Evolutionary conservation across 1,284 basidiomycete genomes (phyloP).

Genomic region (Pholiota adiposa): DNA sequence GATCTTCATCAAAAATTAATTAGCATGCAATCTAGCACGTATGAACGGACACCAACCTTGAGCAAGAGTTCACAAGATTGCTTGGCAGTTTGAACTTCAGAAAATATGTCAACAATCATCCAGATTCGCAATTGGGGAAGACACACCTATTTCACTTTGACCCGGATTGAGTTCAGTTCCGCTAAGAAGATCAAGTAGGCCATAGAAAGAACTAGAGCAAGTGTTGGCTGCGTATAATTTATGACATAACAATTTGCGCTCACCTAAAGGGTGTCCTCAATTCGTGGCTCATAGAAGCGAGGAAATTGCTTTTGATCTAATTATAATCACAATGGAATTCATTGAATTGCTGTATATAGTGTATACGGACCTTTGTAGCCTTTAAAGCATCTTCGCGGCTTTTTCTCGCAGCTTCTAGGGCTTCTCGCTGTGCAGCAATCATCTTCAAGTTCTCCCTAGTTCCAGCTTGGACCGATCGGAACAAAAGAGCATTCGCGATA

Average conservation of each 20-base stretch:
- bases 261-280: slow-evolving; percentile 73
- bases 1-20: slow-evolving; percentile 46
- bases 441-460: slow-evolving; percentile 75
- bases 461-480: slow-evolving; percentile 71
- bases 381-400: slow-evolving; percentile 73
- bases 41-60: slow-evolving; percentile 47
- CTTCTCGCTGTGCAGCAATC: slow-evolving; percentile 69
- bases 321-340: background rate
- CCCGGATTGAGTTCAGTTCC: slow-evolving; percentile 67
- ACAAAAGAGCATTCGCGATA: slow-evolving; percentile 72
- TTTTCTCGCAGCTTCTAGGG: slow-evolving; percentile 65
- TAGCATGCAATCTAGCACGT: background rate
- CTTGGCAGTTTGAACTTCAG: slow-evolving; percentile 70
- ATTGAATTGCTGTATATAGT: background rate
- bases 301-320: slow-evolving; percentile 74
- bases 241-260: background rate
- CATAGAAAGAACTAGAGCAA: slow-evolving; percentile 65
- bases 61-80: slow-evolving; percentile 73
- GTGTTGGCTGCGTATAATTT: background rate
- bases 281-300: slow-evolving; percentile 78
- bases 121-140: background rate
- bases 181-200: slow-evolving; percentile 67
- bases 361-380: slow-evolving; percentile 60
- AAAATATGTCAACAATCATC: background rate
- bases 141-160: slow-evolving; percentile 67